Base-by-base conservation (phyloP, 2,329 filamentous ascomycete genomes). In the Diaporthe sp. region DNA sequence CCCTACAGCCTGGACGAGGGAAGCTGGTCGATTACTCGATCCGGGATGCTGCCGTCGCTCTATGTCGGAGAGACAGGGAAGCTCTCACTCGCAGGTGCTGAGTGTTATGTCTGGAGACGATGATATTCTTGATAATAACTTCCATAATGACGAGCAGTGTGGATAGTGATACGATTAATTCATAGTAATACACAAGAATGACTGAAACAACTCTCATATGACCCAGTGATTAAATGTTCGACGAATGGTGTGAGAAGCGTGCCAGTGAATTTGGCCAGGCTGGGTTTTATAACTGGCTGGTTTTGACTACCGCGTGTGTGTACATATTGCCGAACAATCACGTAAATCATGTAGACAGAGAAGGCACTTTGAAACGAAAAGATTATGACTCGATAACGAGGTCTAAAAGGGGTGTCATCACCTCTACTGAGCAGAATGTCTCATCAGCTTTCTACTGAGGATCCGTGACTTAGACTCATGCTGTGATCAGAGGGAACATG, bases 1-100 rank as follows among this genome's bases (percentile, higher is more conserved):
- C 79, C 2, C 78, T 80, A 42, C 65, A 58, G 25, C 81, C 80
- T 15, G 81, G 81, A 5, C 13, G 61, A 22, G 80, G 79, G 2
- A 78, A 81, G 73, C 75, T 82, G 62, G 81, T 82, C 44, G 80
- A 82, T 62, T 82, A 82, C 72, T 55, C 72, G 1, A 28, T 82
- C 7, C 73, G 80, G 53, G 79, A 81, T 70, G 77, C 73, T 3
- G 80, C 80, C 46, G 57, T 79, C 74, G 53, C 49, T 73, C 39
- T 76, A n/a, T 74, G 77, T 31, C n/a, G 46, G 37, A 42, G 34
- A 15, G 61, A 74, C 10, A 74, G 19, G 51, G 44, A 42, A 3
- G n/a, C 19, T 22, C 31, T 49, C 10, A n/a, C 31, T 53, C 44
- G 46, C 3, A 65, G 37, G 34, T 65, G 71, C 37, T 67, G 28